Conservation (phyloP, 1,284 basidiomycete genomes). For the Anthracocystis setariae region DNA sequence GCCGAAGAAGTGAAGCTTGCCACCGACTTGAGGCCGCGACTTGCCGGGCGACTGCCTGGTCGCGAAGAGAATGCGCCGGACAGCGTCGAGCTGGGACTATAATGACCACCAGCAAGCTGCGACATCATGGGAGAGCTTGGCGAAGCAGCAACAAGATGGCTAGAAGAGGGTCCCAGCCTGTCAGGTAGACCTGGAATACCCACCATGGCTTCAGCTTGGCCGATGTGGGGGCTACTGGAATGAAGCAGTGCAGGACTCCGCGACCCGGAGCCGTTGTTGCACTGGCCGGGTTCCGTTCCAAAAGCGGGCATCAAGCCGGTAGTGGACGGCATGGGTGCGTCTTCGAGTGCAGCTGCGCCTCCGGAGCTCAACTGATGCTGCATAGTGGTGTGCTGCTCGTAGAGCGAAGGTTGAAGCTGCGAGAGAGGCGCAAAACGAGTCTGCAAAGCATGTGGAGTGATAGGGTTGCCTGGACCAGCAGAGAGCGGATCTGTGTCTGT, state of each 20-base stretch:
- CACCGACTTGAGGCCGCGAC: slow-evolving; percentile 51
- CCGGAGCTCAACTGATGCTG: slow-evolving; percentile 12
- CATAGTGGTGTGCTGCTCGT: slow-evolving; percentile 16
- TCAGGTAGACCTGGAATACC: slow-evolving; percentile 29
- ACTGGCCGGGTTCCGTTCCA: slow-evolving; percentile 31
- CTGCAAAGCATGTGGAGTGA: slow-evolving; percentile 27
- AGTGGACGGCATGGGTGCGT: slow-evolving; percentile 13
- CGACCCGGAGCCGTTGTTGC: slow-evolving; percentile 1
- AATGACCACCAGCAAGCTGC: slow-evolving; percentile 28
- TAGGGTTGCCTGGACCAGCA: slow-evolving; percentile 12
- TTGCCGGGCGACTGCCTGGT: slow-evolving; percentile 45
- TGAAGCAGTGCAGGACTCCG: background rate
- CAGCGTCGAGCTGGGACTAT: slow-evolving; percentile 49
- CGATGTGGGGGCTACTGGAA: slow-evolving; percentile 10
- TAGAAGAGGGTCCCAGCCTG: slow-evolving; percentile 15
- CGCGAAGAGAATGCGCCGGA: slow-evolving; percentile 52
- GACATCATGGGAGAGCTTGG: slow-evolving; percentile 35
- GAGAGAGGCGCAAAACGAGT: slow-evolving; percentile 40
- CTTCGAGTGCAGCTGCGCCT: slow-evolving; percentile 3
- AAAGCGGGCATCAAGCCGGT: slow-evolving; percentile 42
- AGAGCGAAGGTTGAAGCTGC: slow-evolving; percentile 32
- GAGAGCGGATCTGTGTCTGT: slow-evolving; percentile 11
- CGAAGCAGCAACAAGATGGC: slow-evolving; percentile 34
- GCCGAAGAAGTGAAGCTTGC: slow-evolving; percentile 51
- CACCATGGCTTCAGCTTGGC: slow-evolving; percentile 15